Evolutionary conservation across 495 filamentous ascomycete genomes (phyloP), one percentile per base, ranked within the genome.

Genomic region (Parathielavia hyrcaniae): DNA sequence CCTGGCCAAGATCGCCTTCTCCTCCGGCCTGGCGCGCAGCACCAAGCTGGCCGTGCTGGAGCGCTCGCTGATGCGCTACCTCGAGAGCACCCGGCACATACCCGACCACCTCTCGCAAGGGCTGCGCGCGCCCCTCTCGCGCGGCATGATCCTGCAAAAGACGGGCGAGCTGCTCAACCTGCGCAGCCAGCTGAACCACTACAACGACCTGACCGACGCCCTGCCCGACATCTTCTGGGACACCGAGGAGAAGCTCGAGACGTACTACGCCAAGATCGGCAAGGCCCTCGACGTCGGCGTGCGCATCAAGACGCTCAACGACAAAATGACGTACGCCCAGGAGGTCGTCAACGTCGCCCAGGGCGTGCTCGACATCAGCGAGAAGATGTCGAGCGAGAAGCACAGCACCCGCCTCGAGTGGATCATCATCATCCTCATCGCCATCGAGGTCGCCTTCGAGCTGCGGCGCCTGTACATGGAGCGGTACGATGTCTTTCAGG

Each of bases 221-320:
- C 78, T 97, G 8, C 93, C 93, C 0, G 93, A 98, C 71, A 80
- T 98, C 30, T 97, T 98, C 72, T 98, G 93, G 93, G 93, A 97
- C 66, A 89, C 83, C 62, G 90, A 97, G 63, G 79, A 97, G 12
- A 87, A 83, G 12, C 75, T 96, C 6, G 91, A 96, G 70, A 88
- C 85, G 17, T 97, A 97, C 67, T 98, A 97, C 69, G 90, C 95
- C 59, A 86, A 92, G 71, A 90, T 96, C 10, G 91, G 92, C 17
- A 82, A 85, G 51, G 87, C 91, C 1, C 77, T 98, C 54, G 95
- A 97, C 73, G 90, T 96, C 14, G 86, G 89, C n/a, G 87, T 91
- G 38, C 81, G 93, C 39, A 97, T 98, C 76, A 89, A 88, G 64
- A 83, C 87, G 22, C 72, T 97, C 63, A 98, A 98, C 71, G 89